These are phyloP conservation scores for Avicennia marina DNA, from an alignment of 257 asterid species.

Conservation along the genomic window DNA sequence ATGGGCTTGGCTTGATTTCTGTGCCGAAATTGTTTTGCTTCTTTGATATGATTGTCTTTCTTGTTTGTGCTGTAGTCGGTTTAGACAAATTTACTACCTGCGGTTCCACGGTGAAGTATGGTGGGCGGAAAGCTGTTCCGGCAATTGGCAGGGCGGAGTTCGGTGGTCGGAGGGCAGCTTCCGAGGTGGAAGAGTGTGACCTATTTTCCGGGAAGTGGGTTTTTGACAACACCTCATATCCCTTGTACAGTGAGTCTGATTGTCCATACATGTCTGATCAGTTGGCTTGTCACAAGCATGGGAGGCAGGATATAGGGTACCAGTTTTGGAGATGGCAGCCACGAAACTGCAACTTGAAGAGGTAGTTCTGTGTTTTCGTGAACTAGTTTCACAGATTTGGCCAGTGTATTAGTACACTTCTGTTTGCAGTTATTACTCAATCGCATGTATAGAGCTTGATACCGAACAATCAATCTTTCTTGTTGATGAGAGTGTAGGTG, in stretches of 20 bases:
- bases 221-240: slow-evolving; percentile 37
- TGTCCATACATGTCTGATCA: slow-evolving; percentile 63
- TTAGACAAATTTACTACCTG: slow-evolving; percentile 62
- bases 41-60: background rate
- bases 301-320: slow-evolving; percentile 41
- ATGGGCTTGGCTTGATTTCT: slow-evolving; percentile 4
- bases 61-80: slow-evolving; percentile 39
- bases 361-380: slow-evolving; percentile 19
- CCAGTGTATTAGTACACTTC: background rate
- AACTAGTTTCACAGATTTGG: background rate
- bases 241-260: slow-evolving; percentile 39
- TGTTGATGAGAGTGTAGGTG: slow-evolving; percentile 48
- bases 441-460: background rate
- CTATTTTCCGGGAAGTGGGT: slow-evolving; percentile 50
- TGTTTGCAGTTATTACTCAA: background rate
- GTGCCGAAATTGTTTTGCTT: background rate
- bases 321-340: slow-evolving; percentile 62
- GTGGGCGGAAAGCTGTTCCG: slow-evolving; percentile 56
- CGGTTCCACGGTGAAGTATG: slow-evolving; percentile 56
- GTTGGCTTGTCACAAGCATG: slow-evolving; percentile 56
- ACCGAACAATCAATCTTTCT: too few relatives aligned
- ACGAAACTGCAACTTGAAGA: slow-evolving; percentile 39
- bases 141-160: slow-evolving; percentile 20
- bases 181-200: slow-evolving; percentile 33
- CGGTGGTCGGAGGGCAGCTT: slow-evolving; percentile 27